These are phyloP conservation scores for Solanum bulbocastanum DNA, from an alignment of 257 asterid species.

Conservation along the genomic window DNA sequence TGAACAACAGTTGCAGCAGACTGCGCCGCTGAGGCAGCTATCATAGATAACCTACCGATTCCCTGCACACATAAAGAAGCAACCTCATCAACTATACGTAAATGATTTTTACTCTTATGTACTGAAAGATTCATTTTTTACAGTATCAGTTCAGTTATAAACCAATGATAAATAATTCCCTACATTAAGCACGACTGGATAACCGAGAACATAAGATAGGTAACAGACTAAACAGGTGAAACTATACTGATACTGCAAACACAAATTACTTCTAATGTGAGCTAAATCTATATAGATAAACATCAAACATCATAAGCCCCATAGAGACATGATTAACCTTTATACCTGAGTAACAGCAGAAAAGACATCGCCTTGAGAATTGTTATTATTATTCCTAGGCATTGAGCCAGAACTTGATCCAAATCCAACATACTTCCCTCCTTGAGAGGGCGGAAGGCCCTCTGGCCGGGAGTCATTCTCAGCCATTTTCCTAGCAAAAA, in stretches of 20 bases:
- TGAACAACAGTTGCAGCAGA: conserved; percentile 85
- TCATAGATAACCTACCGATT: conserved; percentile 73
- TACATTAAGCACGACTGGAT: background rate
- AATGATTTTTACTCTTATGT: background rate
- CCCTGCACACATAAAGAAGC: conserved; percentile 36
- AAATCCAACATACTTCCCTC: conserved; percentile 91
- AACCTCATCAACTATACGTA: background rate
- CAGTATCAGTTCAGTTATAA: background rate
- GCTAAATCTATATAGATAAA: background rate
- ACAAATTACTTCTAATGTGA: background rate
- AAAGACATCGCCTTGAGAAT: conserved; percentile 57
- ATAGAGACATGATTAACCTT: background rate
- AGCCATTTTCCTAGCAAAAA: conserved; percentile 52
- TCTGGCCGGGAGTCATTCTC: conserved; percentile 73
- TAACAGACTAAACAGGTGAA: background rate
- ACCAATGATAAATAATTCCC: background rate
- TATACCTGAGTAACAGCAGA: conserved; percentile 68
- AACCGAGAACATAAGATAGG: background rate
- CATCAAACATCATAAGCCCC: background rate
- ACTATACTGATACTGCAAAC: background rate
- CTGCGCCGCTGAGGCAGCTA: conserved; percentile 80
- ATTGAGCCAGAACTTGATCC: conserved; percentile 57
- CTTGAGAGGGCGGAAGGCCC: conserved; percentile 92
- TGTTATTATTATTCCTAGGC: conserved; percentile 14
- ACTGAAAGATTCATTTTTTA: background rate